Evolutionary conservation across 805 yeast species (phyloP), one percentile per base, ranked within the genome.

Genomic region (Ogataea salicorniae): DNA sequence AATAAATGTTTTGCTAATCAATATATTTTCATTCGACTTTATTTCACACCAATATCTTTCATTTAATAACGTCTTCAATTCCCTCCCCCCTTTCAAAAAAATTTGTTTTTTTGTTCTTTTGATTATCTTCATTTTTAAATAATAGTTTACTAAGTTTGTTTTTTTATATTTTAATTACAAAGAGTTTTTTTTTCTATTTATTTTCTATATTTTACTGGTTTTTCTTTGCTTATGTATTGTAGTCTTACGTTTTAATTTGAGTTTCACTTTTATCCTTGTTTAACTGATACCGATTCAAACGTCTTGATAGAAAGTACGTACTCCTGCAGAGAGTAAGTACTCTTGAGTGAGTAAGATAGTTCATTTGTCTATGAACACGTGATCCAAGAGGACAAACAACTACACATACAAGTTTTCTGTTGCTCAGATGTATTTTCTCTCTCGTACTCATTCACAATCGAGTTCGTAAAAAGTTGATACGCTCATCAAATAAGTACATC

Each of bases 1-100:
- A 53, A 76, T 84, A 82, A 80, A 47, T 52, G 34, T 43, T 39
- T 49, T 35, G 35, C 37, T 37, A n/a, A 36, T 46, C 11, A 36
- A 35, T 34, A 20, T 48, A 47, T 53, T 47, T 20, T 22, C 35
- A 22, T 26, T 40, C 31, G 4, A 36, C 37, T 34, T 36, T 36
- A n/a, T 46, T 46, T 42, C 8, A 16, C 17, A 20, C 17, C 33
- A 43, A 11, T 33, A 15, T 48, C 49, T 52, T 47, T 41, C 44
- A 45, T 46, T 26, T 26, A 26, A 26, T 26, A 26, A 26, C 29
- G n/a, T n/a, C n/a, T n/a, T n/a, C 20, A 20, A 20, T 3, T 42
- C 52, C 38, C 44, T 34, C 15, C 46, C 42, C 38, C 41, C 37
- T 5, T 23, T 14, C 31, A 26, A 39, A 43, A 31, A 37, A 17